Evolutionary conservation across 495 filamentous ascomycete species (phyloP).

Genomic region (Aspergillus haitiensis): DNA sequence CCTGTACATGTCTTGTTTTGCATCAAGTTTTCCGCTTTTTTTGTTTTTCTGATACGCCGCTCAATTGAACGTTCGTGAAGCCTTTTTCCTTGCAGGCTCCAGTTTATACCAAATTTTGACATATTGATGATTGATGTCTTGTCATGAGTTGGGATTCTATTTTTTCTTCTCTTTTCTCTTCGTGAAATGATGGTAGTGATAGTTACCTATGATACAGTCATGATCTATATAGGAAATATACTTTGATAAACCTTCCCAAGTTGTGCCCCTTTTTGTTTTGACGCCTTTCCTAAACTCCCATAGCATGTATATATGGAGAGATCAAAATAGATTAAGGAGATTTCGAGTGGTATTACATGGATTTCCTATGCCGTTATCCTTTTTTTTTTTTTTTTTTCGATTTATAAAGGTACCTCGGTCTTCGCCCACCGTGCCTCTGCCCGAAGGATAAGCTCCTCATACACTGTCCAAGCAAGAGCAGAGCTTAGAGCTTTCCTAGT

Average conservation of each 20-base stretch:
- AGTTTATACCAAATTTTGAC: background rate
- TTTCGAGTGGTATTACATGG: no score
- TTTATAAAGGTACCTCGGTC: slow-evolving; percentile 21
- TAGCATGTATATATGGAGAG: background rate
- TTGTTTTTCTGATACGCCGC: slow-evolving; percentile 19
- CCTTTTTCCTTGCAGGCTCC: no score
- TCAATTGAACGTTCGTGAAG: background rate
- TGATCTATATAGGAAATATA: slow-evolving; percentile 1
- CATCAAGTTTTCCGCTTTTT: background rate
- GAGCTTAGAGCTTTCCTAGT: slow-evolving; percentile 87
- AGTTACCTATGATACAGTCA: slow-evolving; percentile 26
- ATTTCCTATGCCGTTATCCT: no score
- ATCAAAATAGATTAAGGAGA: background rate
- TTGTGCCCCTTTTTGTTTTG: background rate
- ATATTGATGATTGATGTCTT: slow-evolving; percentile 11
- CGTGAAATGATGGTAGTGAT: slow-evolving; percentile 7
- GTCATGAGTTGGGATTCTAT: slow-evolving; percentile 31
- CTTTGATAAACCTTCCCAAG: background rate
- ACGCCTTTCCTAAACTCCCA: no score
- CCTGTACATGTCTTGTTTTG: background rate
- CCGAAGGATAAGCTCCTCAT: slow-evolving; percentile 84
- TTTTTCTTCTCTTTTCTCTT: slow-evolving; percentile 13
- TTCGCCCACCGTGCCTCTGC: slow-evolving; percentile 65
- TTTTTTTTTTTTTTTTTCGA: background rate
- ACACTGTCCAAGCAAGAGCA: slow-evolving; percentile 93